Percentiles rank a stretch among this genome's conserved stretches.
Evolutionary conservation across 2,329 filamentous ascomycete genomes (phyloP).

Genomic region (Ophiostoma angusticollis): DNA sequence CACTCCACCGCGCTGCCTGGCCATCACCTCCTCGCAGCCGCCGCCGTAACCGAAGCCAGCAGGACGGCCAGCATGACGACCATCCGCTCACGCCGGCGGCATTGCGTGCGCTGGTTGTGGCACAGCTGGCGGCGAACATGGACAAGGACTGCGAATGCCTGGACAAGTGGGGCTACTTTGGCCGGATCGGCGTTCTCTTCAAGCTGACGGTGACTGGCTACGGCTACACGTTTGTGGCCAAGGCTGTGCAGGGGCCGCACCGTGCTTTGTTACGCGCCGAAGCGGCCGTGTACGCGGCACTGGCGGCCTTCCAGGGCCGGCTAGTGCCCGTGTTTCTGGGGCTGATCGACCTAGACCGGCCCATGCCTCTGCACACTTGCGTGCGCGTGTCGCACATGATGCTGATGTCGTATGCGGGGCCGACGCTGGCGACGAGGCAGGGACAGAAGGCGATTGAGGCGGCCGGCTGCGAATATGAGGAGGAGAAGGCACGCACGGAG

Average conservation of each 20-base stretch:
- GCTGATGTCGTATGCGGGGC: constrained; percentile 6
- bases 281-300: not conserved
- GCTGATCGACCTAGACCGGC: constrained; percentile 1
- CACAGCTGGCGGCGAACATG: constrained; percentile 1
- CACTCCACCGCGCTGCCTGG: not conserved
- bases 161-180: not conserved
- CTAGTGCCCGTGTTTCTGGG: constrained; percentile 2
- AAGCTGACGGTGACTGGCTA: not conserved
- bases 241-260: not conserved
- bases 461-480: not conserved
- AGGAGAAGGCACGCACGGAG: not conserved
- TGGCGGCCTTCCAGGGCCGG: not conserved
- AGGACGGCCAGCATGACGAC: not conserved
- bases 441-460: not conserved
- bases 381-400: not conserved
- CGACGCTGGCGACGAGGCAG: not conserved
- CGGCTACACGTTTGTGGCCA: too few relatives aligned
- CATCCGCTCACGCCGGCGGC: not conserved
- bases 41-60: not conserved
- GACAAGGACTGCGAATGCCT: constrained; percentile 1
- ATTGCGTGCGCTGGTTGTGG: not conserved
- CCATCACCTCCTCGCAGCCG: not conserved
- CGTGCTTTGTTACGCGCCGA: not conserved
- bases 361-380: not conserved
- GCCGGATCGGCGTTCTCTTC: constrained; percentile 3